Percentiles rank a stretch among this genome's conserved stretches.
These are phyloP conservation scores for Davidsoniella neocaledoniae DNA, from an alignment of 2,329 filamentous ascomycete species.

Conservation along the genomic window DNA sequence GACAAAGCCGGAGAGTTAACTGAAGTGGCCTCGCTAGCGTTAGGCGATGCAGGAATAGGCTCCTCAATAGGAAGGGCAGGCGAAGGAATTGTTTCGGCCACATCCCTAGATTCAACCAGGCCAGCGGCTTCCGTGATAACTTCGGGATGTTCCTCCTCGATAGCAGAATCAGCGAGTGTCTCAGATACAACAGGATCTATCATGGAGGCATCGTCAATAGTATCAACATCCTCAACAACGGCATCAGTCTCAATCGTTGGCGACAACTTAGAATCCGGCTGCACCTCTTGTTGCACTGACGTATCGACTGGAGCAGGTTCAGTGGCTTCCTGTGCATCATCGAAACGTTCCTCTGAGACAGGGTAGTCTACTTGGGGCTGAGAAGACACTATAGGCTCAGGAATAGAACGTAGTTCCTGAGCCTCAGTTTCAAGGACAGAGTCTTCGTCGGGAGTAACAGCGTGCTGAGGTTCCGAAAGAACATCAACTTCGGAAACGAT, in stretches of 20 bases:
- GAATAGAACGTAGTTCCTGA: too few species aligned
- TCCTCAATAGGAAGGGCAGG: neutral
- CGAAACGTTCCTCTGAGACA: neutral
- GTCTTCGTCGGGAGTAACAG: too few species aligned
- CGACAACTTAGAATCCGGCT: too few species aligned
- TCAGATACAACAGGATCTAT: neutral
- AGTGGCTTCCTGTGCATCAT: neutral
- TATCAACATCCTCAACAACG: too few species aligned
- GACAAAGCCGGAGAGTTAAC: neutral
- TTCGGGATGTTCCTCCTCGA: neutral
- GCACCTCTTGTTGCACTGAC: too few species aligned
- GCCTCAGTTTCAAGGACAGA: too few species aligned
- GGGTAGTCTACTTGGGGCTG: neutral
- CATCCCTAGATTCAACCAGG: neutral
- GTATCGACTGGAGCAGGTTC: too few species aligned
- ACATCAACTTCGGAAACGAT: neutral
- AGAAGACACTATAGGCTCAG: neutral
- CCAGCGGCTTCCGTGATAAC: neutral
- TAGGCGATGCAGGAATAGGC: neutral
- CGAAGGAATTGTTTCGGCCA: neutral
- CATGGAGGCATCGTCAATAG: neutral
- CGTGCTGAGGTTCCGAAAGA: too few species aligned
- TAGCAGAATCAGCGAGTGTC: neutral
- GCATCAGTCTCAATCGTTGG: neutral
- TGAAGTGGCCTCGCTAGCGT: neutral